Evolutionary conservation across 2,329 filamentous ascomycete species (phyloP).

Genomic region (Nemania sp.): DNA sequence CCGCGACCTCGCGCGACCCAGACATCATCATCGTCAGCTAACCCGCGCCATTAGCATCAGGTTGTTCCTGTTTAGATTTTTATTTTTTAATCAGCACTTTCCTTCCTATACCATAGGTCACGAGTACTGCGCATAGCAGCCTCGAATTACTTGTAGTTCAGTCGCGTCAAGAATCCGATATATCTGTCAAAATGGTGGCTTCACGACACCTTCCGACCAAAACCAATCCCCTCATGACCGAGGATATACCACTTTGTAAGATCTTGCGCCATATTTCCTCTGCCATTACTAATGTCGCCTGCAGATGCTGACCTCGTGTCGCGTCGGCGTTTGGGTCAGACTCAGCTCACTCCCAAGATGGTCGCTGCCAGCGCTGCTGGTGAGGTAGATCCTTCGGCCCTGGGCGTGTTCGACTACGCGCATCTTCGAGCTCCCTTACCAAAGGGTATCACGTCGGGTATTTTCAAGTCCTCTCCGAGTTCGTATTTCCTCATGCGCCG

Average conservation of each 20-base stretch:
- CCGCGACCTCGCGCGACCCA: conserved; percentile 44
- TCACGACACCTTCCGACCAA: conserved; percentile 67
- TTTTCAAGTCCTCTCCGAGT: conserved; percentile 89
- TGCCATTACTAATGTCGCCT: conserved; percentile 39
- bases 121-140: conserved; percentile 26
- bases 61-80: conserved; percentile 32
- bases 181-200: conserved; percentile 53
- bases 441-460: conserved; percentile 90
- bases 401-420: conserved; percentile 94
- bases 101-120: conserved; percentile 10
- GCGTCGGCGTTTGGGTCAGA: conserved; percentile 91
- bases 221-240: conserved; percentile 75
- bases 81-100: conserved; percentile 41
- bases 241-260: conserved; percentile 73
- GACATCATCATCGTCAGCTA: conserved; percentile 46
- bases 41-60: conserved; percentile 43
- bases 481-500: conserved; percentile 98
- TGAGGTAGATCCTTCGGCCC: conserved; percentile 77
- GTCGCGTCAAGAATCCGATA: conserved; percentile 39
- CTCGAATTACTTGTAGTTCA: conserved; percentile 30
- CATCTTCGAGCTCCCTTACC: conserved; percentile 93
- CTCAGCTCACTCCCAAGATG: conserved; percentile 86
- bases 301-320: conserved; percentile 80
- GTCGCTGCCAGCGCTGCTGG: conserved; percentile 76
- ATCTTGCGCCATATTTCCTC: conserved; percentile 27